These are phyloP conservation scores for Russula sp. DNA, from an alignment of 768 basidiomycete genomes.

Conservation along the genomic window DNA sequence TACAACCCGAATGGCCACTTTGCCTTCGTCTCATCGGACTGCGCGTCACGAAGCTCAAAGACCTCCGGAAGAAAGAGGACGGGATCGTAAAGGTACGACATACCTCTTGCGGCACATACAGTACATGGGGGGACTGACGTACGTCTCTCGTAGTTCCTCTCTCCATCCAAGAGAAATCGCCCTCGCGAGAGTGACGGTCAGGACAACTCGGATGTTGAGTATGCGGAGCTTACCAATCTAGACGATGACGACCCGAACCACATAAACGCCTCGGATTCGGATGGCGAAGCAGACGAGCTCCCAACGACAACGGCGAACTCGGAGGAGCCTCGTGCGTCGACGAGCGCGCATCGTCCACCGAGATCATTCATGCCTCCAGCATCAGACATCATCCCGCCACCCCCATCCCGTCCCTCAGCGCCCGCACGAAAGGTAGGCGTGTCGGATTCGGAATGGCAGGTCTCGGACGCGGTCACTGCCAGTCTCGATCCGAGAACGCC, in stretches of 20 bases:
- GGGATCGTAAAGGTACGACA: conserved; percentile 61
- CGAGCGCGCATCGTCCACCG: not conserved
- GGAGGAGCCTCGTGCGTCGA: not conserved
- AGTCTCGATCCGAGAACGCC: not conserved
- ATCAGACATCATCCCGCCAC: not conserved
- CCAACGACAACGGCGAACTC: not conserved
- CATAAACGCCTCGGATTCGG: not conserved
- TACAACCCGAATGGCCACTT: conserved; percentile 74
- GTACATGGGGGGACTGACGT: not conserved
- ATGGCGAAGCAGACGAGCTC: not conserved
- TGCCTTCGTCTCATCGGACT: conserved; percentile 82
- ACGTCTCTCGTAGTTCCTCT: conserved; percentile 45
- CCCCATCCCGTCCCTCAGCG: not conserved
- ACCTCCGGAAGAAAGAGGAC: conserved; percentile 47
- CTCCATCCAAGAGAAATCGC: conserved; percentile 37
- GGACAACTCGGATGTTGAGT: conserved; percentile 41
- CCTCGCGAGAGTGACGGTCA: conserved; percentile 21
- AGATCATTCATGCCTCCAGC: conserved; percentile 9
- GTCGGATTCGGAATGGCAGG: not conserved
- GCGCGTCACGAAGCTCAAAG: conserved; percentile 82
- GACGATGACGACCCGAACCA: conserved; percentile 4
- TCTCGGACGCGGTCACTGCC: not conserved
- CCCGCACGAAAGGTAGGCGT: not conserved
- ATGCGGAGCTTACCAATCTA: conserved; percentile 41
- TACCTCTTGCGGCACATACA: not conserved